Percentiles rank a stretch among this genome's conserved stretches.
Evolutionary conservation across 805 yeast species (phyloP).

Genomic region (Nematodospora valgi): DNA sequence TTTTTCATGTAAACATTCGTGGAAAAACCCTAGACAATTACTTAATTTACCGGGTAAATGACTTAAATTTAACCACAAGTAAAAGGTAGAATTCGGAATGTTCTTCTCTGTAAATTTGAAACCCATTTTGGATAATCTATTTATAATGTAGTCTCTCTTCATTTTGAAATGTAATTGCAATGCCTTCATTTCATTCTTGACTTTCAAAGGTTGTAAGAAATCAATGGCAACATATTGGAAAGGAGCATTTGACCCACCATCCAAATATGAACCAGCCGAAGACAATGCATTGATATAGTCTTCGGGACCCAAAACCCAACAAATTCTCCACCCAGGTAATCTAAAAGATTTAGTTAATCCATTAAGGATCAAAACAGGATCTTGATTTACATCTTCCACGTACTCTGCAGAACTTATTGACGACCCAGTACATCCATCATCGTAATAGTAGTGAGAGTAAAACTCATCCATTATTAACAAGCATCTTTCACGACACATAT

Average conservation of each 20-base stretch:
- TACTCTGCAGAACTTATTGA: conserved; percentile 49
- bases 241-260: conserved; percentile 61
- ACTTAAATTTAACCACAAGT: conserved; percentile 55
- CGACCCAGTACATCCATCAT: conserved; percentile 50
- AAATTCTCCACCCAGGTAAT: conserved; percentile 62
- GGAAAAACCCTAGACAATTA: conserved; percentile 60
- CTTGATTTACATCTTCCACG: conserved; percentile 52
- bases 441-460: conserved; percentile 56
- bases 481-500: conserved; percentile 51
- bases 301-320: conserved; percentile 64
- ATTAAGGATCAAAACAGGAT: conserved; percentile 57
- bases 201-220: conserved; percentile 49
- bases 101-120: conserved; percentile 42
- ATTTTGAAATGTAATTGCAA: conserved; percentile 53
- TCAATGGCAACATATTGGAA: conserved; percentile 59
- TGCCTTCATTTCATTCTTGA: conserved; percentile 52
- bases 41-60: conserved; percentile 54
- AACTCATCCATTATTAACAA: conserved; percentile 63
- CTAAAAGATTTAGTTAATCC: conserved; percentile 61
- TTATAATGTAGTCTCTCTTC: conserved; percentile 55
- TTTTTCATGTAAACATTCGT: conserved; percentile 57
- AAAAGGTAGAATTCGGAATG: conserved; percentile 56
- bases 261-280: conserved; percentile 58
- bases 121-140: conserved; percentile 50
- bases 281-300: conserved; percentile 52